Base-by-base conservation (phyloP, 2,329 filamentous ascomycete species). In the Sporothrix pseudoabietina region DNA sequence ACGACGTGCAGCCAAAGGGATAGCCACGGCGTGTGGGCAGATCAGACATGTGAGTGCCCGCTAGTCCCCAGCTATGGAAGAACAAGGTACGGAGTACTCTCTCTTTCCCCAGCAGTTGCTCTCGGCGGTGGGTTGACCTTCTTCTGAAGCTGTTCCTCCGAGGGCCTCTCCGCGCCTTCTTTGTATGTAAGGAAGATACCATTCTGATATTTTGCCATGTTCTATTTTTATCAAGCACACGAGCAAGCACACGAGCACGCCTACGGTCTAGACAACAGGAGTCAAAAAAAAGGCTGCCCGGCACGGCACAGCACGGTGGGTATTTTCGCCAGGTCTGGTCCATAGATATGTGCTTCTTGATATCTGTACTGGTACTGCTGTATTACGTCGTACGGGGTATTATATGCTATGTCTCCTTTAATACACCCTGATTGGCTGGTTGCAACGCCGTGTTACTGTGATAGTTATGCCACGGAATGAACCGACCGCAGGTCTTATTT, bases 241-340 rank as follows among this genome's bases (percentile, higher is more conserved):
- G 35, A 12, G 44, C 59, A 44, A 4, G 19, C 9, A 3, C 22
- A 30, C 35, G 35, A 12, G 44, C 14, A 49, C 44, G 44, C 44
- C 57, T 19, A 30, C 32, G 32, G 57, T 44, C 59, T 44, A 65
- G 59, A 65, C n/a, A 65, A 7, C 19, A 65, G 35, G 26, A 26
- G 9, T 2, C 14, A 39, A 65, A 65, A 39, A 65, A 65, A 44
- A 26, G 39, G 59, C 7, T 66, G 30, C 39, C 39, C 39, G 61
- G 22, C 39, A 22, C n/a, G 61, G 61, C 61, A 66, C 39, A 44
- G 61, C 16, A 10, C 39, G 61, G 39, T 39, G 61, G 61, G 22
- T 66, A 47, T 47, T 47, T 66, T 47, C 61, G 39, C 61, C 22
- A 47, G 61, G 61, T 39, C 39, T 66, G 61, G 39, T 39, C 32